These are phyloP conservation scores for Tetraselmis chui DNA, from an alignment of 139 green algal genomes.

Conservation along the genomic window DNA sequence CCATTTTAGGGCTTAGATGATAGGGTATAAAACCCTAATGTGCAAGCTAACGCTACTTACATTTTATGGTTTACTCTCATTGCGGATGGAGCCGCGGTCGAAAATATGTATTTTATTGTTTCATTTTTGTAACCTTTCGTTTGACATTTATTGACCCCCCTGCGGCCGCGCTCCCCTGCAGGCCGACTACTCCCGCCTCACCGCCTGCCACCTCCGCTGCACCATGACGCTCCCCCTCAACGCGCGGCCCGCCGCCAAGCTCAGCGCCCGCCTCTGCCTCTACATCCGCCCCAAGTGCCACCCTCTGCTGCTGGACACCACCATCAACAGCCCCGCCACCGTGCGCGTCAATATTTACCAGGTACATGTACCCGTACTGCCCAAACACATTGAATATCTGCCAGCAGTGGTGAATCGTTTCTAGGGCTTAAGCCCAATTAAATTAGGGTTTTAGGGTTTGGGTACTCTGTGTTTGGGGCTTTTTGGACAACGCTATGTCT, in stretches of 20 bases:
- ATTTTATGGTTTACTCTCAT: no score
- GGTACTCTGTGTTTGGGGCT: not conserved
- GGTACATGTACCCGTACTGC: slow-evolving; percentile 13
- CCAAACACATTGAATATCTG: not conserved
- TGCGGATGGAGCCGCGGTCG: no score
- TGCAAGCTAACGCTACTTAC: no score
- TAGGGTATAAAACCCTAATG: no score
- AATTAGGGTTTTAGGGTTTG: not conserved
- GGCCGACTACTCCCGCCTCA: slow-evolving; percentile 83
- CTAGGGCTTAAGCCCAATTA: no score
- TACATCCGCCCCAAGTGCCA: slow-evolving; percentile 85
- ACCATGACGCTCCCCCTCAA: slow-evolving; percentile 63
- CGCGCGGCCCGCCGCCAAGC: no score
- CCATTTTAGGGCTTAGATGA: no score
- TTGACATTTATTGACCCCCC: no score
- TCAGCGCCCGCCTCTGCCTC: slow-evolving; percentile 52
- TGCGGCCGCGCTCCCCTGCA: no score
- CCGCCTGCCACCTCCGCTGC: slow-evolving; percentile 36
- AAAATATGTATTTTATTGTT: no score
- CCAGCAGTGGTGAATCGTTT: no score
- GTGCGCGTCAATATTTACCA: slow-evolving; percentile 82
- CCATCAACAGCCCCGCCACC: slow-evolving; percentile 64
- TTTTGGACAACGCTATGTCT: not conserved
- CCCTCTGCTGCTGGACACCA: slow-evolving; percentile 72
- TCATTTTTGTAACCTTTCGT: no score